Evolutionary conservation across 208 protist genomes (phyloP).

Genomic region (Porcisia deanei): DNA sequence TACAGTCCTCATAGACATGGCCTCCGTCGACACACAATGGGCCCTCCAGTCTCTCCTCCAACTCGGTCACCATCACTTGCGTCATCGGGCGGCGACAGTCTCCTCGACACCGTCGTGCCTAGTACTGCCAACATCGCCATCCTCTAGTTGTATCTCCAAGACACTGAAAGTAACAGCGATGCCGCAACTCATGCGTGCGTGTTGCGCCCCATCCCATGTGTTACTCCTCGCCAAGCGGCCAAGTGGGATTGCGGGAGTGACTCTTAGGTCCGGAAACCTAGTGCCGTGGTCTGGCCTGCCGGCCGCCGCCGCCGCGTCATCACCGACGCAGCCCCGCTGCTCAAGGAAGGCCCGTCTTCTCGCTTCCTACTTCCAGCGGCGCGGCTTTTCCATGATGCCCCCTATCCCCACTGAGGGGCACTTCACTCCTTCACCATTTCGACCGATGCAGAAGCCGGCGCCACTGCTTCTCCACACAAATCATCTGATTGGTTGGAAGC

Average conservation of each 20-base stretch:
- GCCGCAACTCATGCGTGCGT: conserved; percentile 17
- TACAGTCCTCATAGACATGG: conserved; percentile 13
- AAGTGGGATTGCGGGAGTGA: conserved; percentile 36
- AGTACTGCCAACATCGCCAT: neutral
- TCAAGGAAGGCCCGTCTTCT: conserved; percentile 27
- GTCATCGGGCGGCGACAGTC: conserved; percentile 6
- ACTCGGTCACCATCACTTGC: conserved; percentile 29
- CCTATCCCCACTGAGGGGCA: neutral
- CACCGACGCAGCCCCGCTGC: neutral
- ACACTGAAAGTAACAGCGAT: conserved; percentile 15
- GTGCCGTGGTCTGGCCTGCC: conserved; percentile 13
- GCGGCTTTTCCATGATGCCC: conserved; percentile 25
- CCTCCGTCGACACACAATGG: conserved; percentile 24
- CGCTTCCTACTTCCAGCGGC: conserved; percentile 26
- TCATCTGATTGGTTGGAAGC: conserved; percentile 66
- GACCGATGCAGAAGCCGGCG: conserved; percentile 3
- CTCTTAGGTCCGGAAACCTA: conserved; percentile 20
- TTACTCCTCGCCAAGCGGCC: conserved; percentile 40
- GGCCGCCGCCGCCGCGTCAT: neutral
- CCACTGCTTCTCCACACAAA: conserved; percentile 72
- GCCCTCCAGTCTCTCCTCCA: conserved; percentile 29
- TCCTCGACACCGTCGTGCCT: neutral
- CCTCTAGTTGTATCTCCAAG: conserved; percentile 2
- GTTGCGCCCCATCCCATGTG: conserved; percentile 9
- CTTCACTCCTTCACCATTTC: neutral